A percentile compares a stretch with the other conserved stretches of the same genome.
Conservation (phyloP, 139 green algal genomes). For the Coelastrella sp. region DNA sequence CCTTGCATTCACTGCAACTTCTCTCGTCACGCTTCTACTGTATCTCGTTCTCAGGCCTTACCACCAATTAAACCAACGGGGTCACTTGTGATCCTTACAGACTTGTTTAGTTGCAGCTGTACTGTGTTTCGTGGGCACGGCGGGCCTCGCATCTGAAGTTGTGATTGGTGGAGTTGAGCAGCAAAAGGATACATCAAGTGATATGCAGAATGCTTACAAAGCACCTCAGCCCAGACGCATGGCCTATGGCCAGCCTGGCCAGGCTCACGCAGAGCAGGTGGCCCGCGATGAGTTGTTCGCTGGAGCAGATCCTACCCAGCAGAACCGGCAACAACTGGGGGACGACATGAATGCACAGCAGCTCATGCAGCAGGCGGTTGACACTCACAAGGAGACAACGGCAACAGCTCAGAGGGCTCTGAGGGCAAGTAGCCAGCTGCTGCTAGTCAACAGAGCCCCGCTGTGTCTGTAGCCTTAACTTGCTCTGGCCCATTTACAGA, state of each 20-base stretch:
- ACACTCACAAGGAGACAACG: conserved; percentile 58
- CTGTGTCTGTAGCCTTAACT: background rate
- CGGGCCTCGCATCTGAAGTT: too few relatives aligned
- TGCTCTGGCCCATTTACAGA: conserved; percentile 48
- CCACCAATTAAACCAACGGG: too few relatives aligned
- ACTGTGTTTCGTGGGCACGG: too few relatives aligned
- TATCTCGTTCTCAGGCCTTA: too few relatives aligned
- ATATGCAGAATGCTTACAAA: conserved; percentile 20
- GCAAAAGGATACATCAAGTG: too few relatives aligned
- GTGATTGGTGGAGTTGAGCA: too few relatives aligned
- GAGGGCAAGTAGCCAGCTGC: conserved; percentile 33
- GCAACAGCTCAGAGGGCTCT: conserved; percentile 45
- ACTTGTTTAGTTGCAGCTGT: too few relatives aligned
- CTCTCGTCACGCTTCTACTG: too few relatives aligned
- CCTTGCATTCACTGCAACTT: too few relatives aligned
- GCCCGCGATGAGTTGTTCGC: conserved; percentile 49
- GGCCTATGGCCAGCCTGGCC: conserved; percentile 17
- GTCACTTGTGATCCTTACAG: too few relatives aligned
- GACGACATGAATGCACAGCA: conserved; percentile 49
- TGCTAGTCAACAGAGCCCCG: background rate
- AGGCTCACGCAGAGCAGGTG: conserved; percentile 27
- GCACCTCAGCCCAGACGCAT: conserved; percentile 3
- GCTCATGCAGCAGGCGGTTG: conserved; percentile 50
- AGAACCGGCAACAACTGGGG: background rate
- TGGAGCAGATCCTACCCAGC: conserved; percentile 14